Percentiles rank a stretch among this genome's conserved stretches.
These are phyloP conservation scores for Petunia secreta DNA, from an alignment of 257 asterid genomes.

Conservation along the genomic window DNA sequence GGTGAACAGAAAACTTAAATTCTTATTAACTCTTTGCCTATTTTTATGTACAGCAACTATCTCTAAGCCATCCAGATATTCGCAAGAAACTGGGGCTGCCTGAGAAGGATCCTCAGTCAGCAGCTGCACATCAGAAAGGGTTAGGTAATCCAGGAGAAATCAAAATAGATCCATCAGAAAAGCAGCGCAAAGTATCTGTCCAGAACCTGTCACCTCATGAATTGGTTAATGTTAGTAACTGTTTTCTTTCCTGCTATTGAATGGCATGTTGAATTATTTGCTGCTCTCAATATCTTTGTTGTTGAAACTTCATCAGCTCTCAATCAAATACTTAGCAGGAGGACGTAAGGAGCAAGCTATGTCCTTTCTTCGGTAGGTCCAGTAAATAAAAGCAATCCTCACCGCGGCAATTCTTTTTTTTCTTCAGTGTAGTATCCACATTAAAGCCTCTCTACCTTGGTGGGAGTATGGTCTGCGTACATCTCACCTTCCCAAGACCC, in stretches of 20 bases:
- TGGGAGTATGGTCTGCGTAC: too few species aligned
- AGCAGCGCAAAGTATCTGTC: conserved; percentile 53
- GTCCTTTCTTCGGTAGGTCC: conserved; percentile 26
- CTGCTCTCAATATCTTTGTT: too few species aligned
- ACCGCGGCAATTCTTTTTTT: too few species aligned
- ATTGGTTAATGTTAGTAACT: conserved; percentile 64
- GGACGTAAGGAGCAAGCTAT: conserved; percentile 29
- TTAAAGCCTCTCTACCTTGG: too few species aligned
- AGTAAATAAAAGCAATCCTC: conserved; percentile 7
- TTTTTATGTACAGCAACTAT: conserved; percentile 60
- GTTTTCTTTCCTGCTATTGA: conserved; percentile 12
- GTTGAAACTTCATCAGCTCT: conserved; percentile 23
- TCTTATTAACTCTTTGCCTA: conserved; percentile 16
- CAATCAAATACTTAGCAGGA: conserved; percentile 24
- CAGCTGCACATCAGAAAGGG: conserved; percentile 41
- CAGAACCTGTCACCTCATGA: conserved; percentile 65
- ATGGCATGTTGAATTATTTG: too few species aligned
- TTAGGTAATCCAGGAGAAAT: conserved; percentile 35
- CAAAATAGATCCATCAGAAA: conserved; percentile 42
- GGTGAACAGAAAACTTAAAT: not conserved
- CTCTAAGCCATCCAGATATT: conserved; percentile 62
- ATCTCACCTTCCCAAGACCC: too few species aligned
- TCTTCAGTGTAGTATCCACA: conserved; percentile 21
- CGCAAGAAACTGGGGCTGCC: conserved; percentile 77
- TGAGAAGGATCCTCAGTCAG: conserved; percentile 42